Conservation (phyloP, 169 alveolate genomes). For the Neospora caninum region DNA sequence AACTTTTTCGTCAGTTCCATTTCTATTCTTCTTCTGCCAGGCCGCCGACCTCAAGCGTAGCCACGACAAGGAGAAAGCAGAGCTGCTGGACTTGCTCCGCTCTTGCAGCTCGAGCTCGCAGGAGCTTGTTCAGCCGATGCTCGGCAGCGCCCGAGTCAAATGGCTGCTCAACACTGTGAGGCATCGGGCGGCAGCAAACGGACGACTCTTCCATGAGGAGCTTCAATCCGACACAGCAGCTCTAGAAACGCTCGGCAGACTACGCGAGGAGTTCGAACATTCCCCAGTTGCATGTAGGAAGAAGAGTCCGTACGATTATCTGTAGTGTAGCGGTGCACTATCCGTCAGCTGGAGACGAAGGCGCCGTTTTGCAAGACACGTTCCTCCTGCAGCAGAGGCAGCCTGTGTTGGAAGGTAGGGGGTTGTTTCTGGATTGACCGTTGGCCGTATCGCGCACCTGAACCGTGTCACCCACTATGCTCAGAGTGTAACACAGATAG, state of each 20-base stretch:
- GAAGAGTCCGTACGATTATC: background rate
- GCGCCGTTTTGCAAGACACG: too few relatives aligned
- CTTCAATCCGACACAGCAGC: background rate
- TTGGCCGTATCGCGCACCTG: too few relatives aligned
- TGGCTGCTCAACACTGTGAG: background rate
- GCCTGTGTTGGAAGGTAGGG: too few relatives aligned
- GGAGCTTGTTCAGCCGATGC: slow-evolving; percentile 20
- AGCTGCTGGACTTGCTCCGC: background rate
- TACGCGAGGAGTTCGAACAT: slow-evolving; percentile 3
- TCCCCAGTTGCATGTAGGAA: slow-evolving; percentile 8
- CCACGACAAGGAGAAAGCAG: background rate
- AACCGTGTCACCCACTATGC: too few relatives aligned
- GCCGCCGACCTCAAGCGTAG: background rate
- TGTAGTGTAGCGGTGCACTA: background rate
- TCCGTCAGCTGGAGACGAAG: background rate
- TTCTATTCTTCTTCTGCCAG: background rate
- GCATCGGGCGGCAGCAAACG: background rate
- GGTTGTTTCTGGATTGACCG: too few relatives aligned
- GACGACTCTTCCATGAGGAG: background rate
- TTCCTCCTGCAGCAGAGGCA: too few relatives aligned
- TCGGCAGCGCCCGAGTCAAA: slow-evolving; percentile 3
- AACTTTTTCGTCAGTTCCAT: too few relatives aligned
- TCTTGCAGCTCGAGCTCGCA: background rate
- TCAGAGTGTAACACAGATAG: too few relatives aligned
- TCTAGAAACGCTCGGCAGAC: background rate